phyloP scores from a whole-genome alignment of 1,139 yeast genomes.

The Geotrichum candidum region DNA sequence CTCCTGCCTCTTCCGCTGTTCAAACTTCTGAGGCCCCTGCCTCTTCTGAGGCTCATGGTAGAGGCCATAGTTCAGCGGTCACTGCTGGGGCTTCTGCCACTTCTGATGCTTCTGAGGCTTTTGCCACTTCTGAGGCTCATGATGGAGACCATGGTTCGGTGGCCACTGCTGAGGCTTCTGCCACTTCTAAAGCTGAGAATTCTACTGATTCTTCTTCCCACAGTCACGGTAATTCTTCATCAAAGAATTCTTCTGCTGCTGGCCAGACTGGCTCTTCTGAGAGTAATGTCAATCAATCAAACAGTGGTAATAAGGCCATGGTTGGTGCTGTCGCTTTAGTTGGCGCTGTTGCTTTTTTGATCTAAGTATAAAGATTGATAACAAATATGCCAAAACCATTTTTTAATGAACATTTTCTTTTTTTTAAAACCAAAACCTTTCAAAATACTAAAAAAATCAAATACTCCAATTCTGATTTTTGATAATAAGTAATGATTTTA shows the following conservation, averaged over 20 bases:
- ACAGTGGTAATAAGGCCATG: not conserved
- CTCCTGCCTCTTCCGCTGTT: not conserved
- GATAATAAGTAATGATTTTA: too few relatives aligned
- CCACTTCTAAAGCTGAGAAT: not conserved
- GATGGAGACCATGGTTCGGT: not conserved
- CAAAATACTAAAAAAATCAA: not conserved
- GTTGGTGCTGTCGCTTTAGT: slow-evolving; percentile 1
- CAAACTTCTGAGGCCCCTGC: too few relatives aligned
- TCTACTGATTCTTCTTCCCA: not conserved
- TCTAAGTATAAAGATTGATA: not conserved
- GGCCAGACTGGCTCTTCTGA: not conserved
- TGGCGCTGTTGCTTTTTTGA: slow-evolving; percentile 3
- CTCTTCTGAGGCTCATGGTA: not conserved
- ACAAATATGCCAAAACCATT: not conserved
- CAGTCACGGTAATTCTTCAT: not conserved
- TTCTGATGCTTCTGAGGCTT: not conserved
- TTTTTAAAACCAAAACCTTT: not conserved
- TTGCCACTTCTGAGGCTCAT: not conserved
- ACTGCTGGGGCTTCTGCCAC: not conserved
- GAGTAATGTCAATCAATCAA: not conserved
- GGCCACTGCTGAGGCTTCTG: not conserved
- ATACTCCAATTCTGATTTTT: too few relatives aligned
- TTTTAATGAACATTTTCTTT: not conserved
- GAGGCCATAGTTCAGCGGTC: not conserved
- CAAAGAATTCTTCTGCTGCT: not conserved